Percentiles rank a stretch among this genome's conserved stretches.
These are phyloP conservation scores for Corymbia calophylla DNA, from an alignment of 441 rosid species.

Conservation along the genomic window DNA sequence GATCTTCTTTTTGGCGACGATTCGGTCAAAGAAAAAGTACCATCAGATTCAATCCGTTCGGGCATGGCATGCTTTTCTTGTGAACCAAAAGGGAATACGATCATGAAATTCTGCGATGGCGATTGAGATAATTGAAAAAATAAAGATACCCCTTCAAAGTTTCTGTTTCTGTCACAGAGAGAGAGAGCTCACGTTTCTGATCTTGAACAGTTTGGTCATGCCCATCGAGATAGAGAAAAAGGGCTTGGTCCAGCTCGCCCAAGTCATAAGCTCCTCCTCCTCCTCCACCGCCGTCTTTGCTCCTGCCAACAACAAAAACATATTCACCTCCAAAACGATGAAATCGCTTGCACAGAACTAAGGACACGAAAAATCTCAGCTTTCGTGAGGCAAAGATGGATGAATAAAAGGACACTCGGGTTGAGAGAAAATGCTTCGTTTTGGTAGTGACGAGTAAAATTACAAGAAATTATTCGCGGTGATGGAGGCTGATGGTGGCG, in stretches of 20 bases:
- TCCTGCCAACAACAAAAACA: conserved; percentile 22
- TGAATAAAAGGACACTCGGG: too few relatives aligned
- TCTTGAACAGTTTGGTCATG: conserved; percentile 58
- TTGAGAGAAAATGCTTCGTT: neutral
- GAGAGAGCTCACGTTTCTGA: conserved; percentile 50
- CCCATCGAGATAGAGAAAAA: conserved; percentile 88
- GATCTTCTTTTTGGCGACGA: conserved; percentile 13
- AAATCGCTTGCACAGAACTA: neutral
- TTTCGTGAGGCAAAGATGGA: neutral
- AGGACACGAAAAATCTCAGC: neutral
- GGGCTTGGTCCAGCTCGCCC: conserved; percentile 95
- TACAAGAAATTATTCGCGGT: conserved; percentile 69
- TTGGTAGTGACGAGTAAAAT: neutral
- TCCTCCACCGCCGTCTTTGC: conserved; percentile 48
- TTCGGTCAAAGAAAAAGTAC: conserved; percentile 61
- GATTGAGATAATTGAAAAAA: neutral
- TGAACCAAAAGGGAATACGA: conserved; percentile 22
- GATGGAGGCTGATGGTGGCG: conserved; percentile 38
- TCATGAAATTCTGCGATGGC: neutral
- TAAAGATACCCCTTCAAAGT: neutral
- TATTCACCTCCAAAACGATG: neutral
- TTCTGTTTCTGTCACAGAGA: conserved; percentile 13
- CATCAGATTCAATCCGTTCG: conserved; percentile 23
- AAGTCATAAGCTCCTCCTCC: conserved; percentile 45
- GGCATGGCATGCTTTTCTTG: conserved; percentile 43